Evolutionary conservation across 306 rosid species (phyloP).

Genomic region (Cucurbita maxima): DNA sequence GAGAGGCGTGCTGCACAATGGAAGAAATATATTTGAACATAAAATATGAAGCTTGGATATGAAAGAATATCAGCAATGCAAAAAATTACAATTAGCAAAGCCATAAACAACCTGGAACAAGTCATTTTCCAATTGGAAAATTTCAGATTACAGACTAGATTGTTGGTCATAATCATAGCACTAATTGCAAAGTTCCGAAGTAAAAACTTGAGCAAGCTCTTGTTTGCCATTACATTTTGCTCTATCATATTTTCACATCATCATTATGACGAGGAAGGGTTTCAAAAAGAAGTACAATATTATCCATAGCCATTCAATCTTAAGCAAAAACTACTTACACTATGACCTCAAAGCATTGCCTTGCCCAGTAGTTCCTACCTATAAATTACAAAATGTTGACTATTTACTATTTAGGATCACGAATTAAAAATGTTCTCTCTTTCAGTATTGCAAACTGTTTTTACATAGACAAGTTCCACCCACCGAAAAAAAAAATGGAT

Average conservation of each 20-base stretch:
- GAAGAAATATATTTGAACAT: conserved; percentile 9
- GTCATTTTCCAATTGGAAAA: background rate
- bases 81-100: background rate
- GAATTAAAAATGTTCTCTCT: background rate
- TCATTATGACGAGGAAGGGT: background rate
- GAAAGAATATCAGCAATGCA: background rate
- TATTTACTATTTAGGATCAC: background rate
- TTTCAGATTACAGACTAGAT: background rate
- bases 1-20: conserved; percentile 54
- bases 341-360: background rate
- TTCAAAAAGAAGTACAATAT: background rate
- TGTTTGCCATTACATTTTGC: background rate
- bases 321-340: background rate
- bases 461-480: background rate
- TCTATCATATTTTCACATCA: too few species aligned
- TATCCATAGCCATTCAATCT: background rate
- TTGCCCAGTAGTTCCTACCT: background rate
- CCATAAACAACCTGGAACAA: background rate
- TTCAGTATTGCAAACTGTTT: background rate
- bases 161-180: background rate
- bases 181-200: background rate
- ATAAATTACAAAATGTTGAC: background rate
- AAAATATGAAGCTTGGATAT: conserved; percentile 5
- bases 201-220: background rate
- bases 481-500: background rate